Percentiles rank a stretch among this genome's conserved stretches.
Conservation (phyloP, 495 filamentous ascomycete genomes). For the Penicillium pulvis region DNA sequence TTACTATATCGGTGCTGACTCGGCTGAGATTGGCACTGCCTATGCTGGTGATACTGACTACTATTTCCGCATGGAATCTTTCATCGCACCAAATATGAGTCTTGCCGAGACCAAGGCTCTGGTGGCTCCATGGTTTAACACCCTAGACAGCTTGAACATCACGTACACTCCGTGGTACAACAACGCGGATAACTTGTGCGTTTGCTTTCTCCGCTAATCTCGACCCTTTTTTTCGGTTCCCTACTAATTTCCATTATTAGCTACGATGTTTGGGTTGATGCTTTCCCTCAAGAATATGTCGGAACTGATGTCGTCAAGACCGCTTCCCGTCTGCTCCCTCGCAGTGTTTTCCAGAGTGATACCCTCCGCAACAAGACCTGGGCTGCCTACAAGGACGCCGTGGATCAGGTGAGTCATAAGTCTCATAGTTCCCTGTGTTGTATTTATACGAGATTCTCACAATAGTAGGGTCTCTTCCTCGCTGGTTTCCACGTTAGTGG, state of each 20-base stretch:
- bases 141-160: slow-evolving; percentile 11
- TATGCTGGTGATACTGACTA: slow-evolving; percentile 16
- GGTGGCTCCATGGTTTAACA: slow-evolving; percentile 13
- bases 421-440: too few species aligned
- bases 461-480: slow-evolving; percentile 14
- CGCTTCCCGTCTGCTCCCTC: slow-evolving; percentile 16
- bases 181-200: slow-evolving; percentile 17
- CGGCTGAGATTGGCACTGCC: slow-evolving; percentile 9
- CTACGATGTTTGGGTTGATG: slow-evolving; percentile 12
- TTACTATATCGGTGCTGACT: slow-evolving; percentile 13
- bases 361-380: slow-evolving; percentile 17
- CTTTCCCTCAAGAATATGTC: slow-evolving; percentile 16
- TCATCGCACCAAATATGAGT: slow-evolving; percentile 15
- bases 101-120: slow-evolving; percentile 13
- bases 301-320: slow-evolving; percentile 17
- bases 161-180: slow-evolving; percentile 17
- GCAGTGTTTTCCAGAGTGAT: slow-evolving; percentile 15
- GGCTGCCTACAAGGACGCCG: slow-evolving; percentile 13
- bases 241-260: slow-evolving; percentile 2
- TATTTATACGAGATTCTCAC: background rate
- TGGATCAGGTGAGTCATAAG: slow-evolving; percentile 7
- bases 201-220: background rate
- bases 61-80: slow-evolving; percentile 19
- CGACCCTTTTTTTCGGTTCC: background rate
- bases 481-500: slow-evolving; percentile 19